Conservation (phyloP, 352 stramenopile species). For the Globisporangium emineosum region DNA sequence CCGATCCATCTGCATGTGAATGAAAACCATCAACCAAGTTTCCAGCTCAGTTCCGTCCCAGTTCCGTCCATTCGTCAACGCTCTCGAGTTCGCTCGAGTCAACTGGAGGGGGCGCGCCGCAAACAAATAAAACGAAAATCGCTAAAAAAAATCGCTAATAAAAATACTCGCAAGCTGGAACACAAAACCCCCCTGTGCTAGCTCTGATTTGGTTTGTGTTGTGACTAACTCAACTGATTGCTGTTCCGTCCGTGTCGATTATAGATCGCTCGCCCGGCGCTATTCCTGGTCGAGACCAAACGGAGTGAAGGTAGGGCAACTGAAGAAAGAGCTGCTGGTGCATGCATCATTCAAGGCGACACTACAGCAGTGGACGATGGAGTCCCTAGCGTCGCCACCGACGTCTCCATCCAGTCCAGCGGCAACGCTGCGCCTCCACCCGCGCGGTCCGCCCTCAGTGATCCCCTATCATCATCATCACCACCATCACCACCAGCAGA, state of each 20-base stretch:
- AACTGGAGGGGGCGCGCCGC: neutral
- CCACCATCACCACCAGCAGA: neutral
- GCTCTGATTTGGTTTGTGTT: neutral
- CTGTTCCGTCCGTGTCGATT: neutral
- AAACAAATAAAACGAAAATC: neutral
- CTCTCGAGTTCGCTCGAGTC: neutral
- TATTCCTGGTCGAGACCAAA: neutral
- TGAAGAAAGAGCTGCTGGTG: no score
- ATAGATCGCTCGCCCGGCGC: neutral
- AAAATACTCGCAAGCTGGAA: neutral
- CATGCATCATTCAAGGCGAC: no score
- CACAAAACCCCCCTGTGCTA: neutral
- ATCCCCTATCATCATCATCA: neutral
- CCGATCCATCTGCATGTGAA: neutral
- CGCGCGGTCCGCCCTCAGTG: slow-evolving; percentile 1
- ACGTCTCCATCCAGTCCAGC: neutral
- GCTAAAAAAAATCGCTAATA: slow-evolving; percentile 8
- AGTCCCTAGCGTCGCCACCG: neutral
- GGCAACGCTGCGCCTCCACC: slow-evolving; percentile 10
- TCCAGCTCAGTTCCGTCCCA: neutral
- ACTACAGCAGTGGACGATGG: neutral
- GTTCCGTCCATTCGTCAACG: neutral
- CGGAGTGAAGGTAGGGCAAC: neutral
- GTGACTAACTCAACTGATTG: neutral
- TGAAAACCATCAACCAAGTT: neutral